phyloP scores from a whole-genome alignment of 23 red algal species.

The Gracilaria vermiculophylla region DNA sequence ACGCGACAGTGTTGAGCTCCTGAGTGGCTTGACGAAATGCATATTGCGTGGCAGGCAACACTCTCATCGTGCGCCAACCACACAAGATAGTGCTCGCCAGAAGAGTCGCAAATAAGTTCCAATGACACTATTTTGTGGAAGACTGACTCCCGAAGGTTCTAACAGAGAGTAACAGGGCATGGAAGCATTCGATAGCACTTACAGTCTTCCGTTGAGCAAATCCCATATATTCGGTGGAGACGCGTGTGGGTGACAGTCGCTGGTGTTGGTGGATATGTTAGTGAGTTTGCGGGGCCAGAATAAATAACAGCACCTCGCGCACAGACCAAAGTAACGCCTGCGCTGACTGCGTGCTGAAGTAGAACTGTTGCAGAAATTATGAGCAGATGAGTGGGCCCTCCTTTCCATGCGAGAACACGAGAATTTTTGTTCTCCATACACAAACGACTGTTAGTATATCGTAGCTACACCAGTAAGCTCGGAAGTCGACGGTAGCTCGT shows the following conservation, averaged over 20 bases:
- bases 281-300: not conserved
- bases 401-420: not conserved
- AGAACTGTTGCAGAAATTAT: not conserved
- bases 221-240: not conserved
- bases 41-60: conserved; percentile 11
- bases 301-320: not conserved
- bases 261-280: not conserved
- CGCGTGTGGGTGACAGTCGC: not conserved
- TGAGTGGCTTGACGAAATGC: not conserved
- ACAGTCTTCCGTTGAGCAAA: conserved; percentile 28
- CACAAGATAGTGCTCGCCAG: not conserved
- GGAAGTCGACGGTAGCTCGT: not conserved
- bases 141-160: too few relatives aligned
- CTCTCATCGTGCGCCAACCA: conserved; percentile 14
- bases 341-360: not conserved
- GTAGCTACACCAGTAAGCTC: not conserved
- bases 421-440: not conserved
- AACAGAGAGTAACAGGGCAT: too few relatives aligned
- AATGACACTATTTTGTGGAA: not conserved
- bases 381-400: not conserved
- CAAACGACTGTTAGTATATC: not conserved
- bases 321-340: not conserved
- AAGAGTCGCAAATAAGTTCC: not conserved
- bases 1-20: not conserved
- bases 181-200: not conserved